Conservation (phyloP, 1,284 basidiomycete genomes). For the Pyrrhoderma lamaoense region DNA sequence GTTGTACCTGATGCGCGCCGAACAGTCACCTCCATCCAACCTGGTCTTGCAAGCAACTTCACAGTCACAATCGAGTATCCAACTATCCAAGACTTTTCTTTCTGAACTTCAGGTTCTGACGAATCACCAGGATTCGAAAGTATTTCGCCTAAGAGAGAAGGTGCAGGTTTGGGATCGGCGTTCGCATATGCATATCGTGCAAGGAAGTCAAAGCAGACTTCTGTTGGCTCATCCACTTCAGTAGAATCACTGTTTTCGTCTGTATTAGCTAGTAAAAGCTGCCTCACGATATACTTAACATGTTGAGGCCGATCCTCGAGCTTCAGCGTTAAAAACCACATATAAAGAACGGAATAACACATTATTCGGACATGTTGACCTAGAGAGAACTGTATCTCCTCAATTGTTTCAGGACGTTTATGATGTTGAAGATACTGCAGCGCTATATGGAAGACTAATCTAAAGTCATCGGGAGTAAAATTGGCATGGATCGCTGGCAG, state of each 20-base stretch:
- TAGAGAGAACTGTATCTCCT: constrained; percentile 75
- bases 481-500: constrained; percentile 78
- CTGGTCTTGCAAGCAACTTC: constrained; percentile 62
- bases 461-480: constrained; percentile 90
- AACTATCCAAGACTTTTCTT: constrained; percentile 79
- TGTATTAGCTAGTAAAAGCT: constrained; percentile 78
- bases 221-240: constrained; percentile 82
- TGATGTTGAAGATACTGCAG: constrained; percentile 93
- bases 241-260: constrained; percentile 46
- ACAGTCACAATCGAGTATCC: constrained; percentile 87
- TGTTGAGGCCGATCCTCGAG: constrained; percentile 80
- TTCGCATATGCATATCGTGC: constrained; percentile 92
- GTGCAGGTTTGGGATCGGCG: constrained; percentile 85
- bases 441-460: constrained; percentile 92
- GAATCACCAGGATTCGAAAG: constrained; percentile 24
- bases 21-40: constrained; percentile 87
- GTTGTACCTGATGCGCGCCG: constrained; percentile 88
- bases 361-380: constrained; percentile 94
- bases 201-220: constrained; percentile 98
- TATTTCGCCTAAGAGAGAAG: constrained; percentile 72
- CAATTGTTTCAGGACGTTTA: constrained; percentile 58
- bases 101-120: constrained; percentile 32
- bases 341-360: constrained; percentile 89
- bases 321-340: constrained; percentile 91
- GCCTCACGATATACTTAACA: constrained; percentile 82